Evolutionary conservation across 164 flowering plant species (phyloP).

Genomic region (Chloranthus sessilifolius): DNA sequence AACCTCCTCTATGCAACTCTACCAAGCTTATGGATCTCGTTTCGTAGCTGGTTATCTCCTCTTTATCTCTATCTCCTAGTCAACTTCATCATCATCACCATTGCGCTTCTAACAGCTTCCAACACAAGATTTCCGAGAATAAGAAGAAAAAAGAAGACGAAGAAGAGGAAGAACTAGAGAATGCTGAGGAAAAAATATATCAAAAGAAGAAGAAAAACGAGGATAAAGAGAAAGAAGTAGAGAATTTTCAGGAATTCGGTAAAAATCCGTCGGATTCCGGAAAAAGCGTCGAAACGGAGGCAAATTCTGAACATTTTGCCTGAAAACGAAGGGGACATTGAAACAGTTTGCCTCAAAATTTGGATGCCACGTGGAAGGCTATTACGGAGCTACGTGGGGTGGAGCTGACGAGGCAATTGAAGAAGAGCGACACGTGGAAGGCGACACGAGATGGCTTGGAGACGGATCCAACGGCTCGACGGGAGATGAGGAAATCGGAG

Average conservation of each 20-base stretch:
- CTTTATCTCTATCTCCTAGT: slow-evolving; percentile 62
- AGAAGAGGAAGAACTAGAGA: slow-evolving; percentile 6
- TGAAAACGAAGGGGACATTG: too few relatives aligned
- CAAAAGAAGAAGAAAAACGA: too few relatives aligned
- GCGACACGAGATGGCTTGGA: slow-evolving; percentile 18
- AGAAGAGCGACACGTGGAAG: slow-evolving; percentile 56
- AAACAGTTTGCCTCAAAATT: too few relatives aligned
- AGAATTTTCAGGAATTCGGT: too few relatives aligned
- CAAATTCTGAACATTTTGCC: too few relatives aligned
- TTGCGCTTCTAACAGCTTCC: slow-evolving; percentile 54
- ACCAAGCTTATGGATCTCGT: slow-evolving; percentile 36
- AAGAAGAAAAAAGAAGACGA: slow-evolving; percentile 9
- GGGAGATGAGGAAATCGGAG: slow-evolving; percentile 26
- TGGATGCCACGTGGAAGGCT: slow-evolving; percentile 79
- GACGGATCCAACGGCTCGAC: neutral
- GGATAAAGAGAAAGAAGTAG: too few relatives aligned
- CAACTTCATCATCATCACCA: slow-evolving; percentile 67
- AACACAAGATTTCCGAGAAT: slow-evolving; percentile 13
- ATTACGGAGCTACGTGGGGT: slow-evolving; percentile 52
- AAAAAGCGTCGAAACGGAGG: too few relatives aligned
- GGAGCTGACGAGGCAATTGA: slow-evolving; percentile 52
- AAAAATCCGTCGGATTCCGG: slow-evolving; percentile 6
- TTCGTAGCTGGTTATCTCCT: slow-evolving; percentile 48
- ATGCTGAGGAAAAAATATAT: too few relatives aligned
- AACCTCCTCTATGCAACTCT: slow-evolving; percentile 14